A percentile compares a stretch with the other conserved stretches of the same genome.
Evolutionary conservation across 2,329 filamentous ascomycete species (phyloP).

Genomic region (Aspergillus persii): DNA sequence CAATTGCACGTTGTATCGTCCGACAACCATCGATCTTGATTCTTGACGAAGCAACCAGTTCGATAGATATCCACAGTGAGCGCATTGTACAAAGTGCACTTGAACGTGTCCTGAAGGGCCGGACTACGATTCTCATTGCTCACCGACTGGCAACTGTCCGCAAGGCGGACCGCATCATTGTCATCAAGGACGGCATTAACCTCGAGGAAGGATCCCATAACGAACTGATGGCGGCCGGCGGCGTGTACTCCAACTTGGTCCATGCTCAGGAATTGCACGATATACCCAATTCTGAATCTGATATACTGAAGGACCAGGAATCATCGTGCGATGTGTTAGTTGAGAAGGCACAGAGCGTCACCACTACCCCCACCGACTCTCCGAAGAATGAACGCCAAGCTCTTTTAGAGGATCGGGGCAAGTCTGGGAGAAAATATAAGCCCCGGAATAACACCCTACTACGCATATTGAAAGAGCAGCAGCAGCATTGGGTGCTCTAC

Average conservation of each 20-base stretch:
- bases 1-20: conserved; percentile 74
- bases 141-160: conserved; percentile 55
- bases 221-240: conserved; percentile 50
- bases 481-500: no score
- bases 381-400: no score
- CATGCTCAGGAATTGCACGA: conserved; percentile 8
- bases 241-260: conserved; percentile 24
- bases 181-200: conserved; percentile 53
- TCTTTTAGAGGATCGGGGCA: no score
- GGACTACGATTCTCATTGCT: conserved; percentile 74
- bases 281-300: no score
- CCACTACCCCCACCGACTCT: no score
- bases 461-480: no score
- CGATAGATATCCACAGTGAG: conserved; percentile 56
- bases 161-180: conserved; percentile 56
- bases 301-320: no score
- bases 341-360: no score
- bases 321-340: no score
- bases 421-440: no score
- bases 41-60: conserved; percentile 74
- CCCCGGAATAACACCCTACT: no score
- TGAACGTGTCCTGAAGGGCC: conserved; percentile 53
- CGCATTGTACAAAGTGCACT: conserved; percentile 53
- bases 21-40: conserved; percentile 69
- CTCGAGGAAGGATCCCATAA: conserved; percentile 53